phyloP scores from a whole-genome alignment of 257 asterid genomes.

The Rehmannia glutinosa region DNA sequence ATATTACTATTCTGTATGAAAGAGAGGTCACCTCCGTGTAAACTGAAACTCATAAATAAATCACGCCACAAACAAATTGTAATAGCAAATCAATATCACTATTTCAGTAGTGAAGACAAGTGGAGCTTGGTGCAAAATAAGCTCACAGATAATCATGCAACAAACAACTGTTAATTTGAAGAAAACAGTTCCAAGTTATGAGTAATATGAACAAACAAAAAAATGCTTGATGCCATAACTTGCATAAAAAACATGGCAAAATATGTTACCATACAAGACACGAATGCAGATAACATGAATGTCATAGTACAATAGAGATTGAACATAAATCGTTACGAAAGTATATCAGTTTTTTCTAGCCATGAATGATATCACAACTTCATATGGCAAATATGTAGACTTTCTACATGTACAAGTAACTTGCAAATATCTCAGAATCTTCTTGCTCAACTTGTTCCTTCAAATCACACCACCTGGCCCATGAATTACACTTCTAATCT shows the following conservation, averaged over 20 bases:
- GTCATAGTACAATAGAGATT: not conserved
- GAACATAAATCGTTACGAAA: not conserved
- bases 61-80: too few species aligned
- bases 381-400: conserved; percentile 11
- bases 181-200: conserved; percentile 9
- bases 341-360: conserved; percentile 11
- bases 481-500: conserved; percentile 10
- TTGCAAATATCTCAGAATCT: conserved; percentile 12
- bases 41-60: too few species aligned
- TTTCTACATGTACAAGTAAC: conserved; percentile 28
- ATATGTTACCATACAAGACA: conserved; percentile 8
- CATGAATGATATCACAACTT: conserved; percentile 6
- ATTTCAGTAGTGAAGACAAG: too few species aligned
- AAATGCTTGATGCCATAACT: too few species aligned
- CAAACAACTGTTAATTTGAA: not conserved
- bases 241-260: not conserved
- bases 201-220: not conserved
- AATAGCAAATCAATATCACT: too few species aligned
- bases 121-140: not conserved
- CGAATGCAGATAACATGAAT: conserved; percentile 10
- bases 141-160: not conserved
- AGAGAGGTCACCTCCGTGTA: too few species aligned
- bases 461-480: conserved; percentile 23
- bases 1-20: not conserved
- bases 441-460: conserved; percentile 17